Evolutionary conservation across 2,329 filamentous ascomycete species (phyloP), one percentile per base, ranked within the genome.

Genomic region (Aspergillus carbonarius): DNA sequence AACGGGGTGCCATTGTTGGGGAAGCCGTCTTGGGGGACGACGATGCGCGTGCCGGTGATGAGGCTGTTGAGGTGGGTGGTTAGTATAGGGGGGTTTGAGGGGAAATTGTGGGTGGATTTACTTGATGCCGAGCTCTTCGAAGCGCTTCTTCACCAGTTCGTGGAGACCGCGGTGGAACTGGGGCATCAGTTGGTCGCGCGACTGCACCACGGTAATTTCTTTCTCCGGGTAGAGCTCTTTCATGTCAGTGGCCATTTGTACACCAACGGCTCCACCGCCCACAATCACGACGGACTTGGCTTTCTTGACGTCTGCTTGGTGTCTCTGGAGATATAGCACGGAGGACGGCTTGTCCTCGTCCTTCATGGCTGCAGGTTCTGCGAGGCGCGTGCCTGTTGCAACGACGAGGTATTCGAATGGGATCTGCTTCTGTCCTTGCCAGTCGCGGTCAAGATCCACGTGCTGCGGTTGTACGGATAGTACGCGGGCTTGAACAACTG

Each of bases 211-310:
- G 0, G 76, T 78, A 4, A 83, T 74, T 3, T 73, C 68, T 59
- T 83, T 83, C 4, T 76, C 72, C 0, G 79, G 79, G 58, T 79
- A 82, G 10, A 74, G 70, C 47, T 78, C 76, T 61, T 80, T 82
- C 55, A 81, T 70, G 59, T 83, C 81, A 0, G 78, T 75, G 0
- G 81, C 81, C 68, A 82, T 76, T 64, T 83, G 78, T 2, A 83
- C 77, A 0, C 81, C 81, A 0, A 82, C 80, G 1, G 81, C 80
- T 1, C 81, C 81, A 3, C 79, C 80, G 2, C 81, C 81, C 2
- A 74, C 72, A n/a, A 78, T 71, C 7, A 74, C 27, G 51, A 74
- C 72, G 0, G 71, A 73, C 30, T 66, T 64, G 12, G 70, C 63
- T 13, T 53, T 54, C 50, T 72, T 70, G 3, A 73, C 63, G 30